Evolutionary conservation across 73 alveolate genomes (phyloP).

Genomic region (Uronychia setigera): DNA sequence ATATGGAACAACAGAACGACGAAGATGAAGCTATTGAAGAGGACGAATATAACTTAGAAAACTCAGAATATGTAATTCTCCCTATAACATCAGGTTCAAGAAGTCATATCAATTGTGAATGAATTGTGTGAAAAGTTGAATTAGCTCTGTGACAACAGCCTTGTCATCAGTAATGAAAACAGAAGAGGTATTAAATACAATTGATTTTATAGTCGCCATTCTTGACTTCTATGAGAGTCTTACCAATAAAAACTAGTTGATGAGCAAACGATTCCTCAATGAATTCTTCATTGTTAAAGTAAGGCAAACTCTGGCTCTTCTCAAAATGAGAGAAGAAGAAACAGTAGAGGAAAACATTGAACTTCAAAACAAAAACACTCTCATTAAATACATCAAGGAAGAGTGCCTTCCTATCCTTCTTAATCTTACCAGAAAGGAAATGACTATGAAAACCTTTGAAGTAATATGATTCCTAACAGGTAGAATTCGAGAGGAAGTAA

Average conservation of each 20-base stretch:
- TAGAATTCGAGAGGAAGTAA: too few species aligned
- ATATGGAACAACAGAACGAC: too few species aligned
- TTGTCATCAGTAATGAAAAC: background rate
- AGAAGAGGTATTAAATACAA: background rate
- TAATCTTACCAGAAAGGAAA: background rate
- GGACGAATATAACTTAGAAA: background rate
- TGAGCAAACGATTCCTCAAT: background rate
- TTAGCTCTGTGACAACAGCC: background rate
- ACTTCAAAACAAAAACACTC: background rate
- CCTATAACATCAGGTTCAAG: too few species aligned
- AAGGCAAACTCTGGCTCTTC: background rate
- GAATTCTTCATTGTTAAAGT: background rate
- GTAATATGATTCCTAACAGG: background rate
- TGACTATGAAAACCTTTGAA: background rate
- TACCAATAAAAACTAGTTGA: background rate
- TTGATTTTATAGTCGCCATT: background rate
- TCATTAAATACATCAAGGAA: background rate
- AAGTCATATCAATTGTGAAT: background rate
- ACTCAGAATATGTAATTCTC: background rate
- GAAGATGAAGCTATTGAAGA: background rate
- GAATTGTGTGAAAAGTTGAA: background rate
- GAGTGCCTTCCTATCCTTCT: slow-evolving; percentile 4
- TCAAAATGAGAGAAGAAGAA: background rate
- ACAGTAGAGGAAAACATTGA: background rate
- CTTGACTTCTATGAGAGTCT: background rate